These are phyloP conservation scores for Tylopilus sp. DNA, from an alignment of 768 basidiomycete species.

Conservation along the genomic window DNA sequence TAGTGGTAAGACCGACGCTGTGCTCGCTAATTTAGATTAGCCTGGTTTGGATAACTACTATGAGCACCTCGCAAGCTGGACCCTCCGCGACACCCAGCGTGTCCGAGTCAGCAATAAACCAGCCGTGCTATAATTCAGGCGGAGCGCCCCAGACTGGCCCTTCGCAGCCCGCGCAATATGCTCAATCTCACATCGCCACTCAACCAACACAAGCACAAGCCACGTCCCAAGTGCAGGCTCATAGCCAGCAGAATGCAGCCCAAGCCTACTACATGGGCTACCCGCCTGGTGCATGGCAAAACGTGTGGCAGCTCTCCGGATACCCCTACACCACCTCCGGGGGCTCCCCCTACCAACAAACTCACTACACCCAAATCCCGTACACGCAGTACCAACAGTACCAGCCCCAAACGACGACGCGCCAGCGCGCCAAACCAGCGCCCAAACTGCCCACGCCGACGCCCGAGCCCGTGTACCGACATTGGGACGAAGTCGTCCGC, in stretches of 20 bases:
- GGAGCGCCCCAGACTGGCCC: conserved; percentile 10
- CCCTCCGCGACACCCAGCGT: conserved; percentile 22
- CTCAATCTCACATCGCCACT: conserved; percentile 15
- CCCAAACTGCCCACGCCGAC: conserved; percentile 31
- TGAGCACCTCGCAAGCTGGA: conserved; percentile 41
- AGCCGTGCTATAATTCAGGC: conserved; percentile 10
- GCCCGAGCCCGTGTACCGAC: conserved; percentile 45
- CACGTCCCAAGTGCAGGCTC: conserved; percentile 15
- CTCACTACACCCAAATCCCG: conserved; percentile 33
- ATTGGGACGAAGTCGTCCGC: conserved; percentile 61
- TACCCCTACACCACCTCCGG: conserved; percentile 31
- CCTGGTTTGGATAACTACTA: conserved; percentile 18
- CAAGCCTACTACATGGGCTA: conserved; percentile 35
- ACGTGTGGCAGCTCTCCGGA: conserved; percentile 32
- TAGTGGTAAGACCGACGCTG: background rate
- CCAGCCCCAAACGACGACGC: conserved; percentile 23
- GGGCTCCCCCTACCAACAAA: conserved; percentile 30
- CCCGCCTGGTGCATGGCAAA: conserved; percentile 32
- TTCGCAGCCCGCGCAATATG: conserved; percentile 17
- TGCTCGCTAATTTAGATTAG: background rate
- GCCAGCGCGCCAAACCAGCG: conserved; percentile 27
- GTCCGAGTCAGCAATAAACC: conserved; percentile 8
- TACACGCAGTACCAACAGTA: conserved; percentile 35
- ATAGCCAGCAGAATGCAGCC: conserved; percentile 25
- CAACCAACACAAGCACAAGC: conserved; percentile 20